Conservation (phyloP, 176 grass and related monocot species). For the Carex myosuroides region DNA sequence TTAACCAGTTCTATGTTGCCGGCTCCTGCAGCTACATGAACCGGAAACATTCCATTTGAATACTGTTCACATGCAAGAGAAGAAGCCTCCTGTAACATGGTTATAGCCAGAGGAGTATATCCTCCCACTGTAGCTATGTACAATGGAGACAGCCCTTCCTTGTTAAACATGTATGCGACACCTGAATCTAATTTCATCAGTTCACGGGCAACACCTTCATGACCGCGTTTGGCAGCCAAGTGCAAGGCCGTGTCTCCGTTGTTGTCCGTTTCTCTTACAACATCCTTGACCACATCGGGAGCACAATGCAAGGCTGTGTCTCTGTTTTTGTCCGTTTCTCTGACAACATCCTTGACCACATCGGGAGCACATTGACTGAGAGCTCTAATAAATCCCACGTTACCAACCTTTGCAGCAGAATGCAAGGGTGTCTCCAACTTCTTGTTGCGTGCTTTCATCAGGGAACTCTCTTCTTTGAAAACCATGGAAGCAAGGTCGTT, state of each 20-base stretch:
- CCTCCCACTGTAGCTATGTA: not conserved
- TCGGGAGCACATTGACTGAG: not conserved
- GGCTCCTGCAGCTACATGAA: not conserved
- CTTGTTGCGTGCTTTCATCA: not conserved
- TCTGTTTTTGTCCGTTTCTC: too few species aligned
- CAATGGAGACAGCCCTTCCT: not conserved
- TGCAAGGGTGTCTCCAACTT: constrained; percentile 20
- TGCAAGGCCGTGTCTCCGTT: constrained; percentile 16
- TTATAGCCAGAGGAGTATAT: not conserved
- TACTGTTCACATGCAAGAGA: not conserved
- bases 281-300: not conserved
- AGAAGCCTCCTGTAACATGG: not conserved
- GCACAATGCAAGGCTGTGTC: too few species aligned
- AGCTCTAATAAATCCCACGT: not conserved
- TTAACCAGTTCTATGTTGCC: not conserved
- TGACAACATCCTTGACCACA: too few species aligned
- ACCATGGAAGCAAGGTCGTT: not conserved
- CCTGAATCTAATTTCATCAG: not conserved
- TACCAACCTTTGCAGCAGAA: constrained; percentile 7
- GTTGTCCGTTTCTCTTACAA: not conserved
- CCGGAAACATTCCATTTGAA: not conserved
- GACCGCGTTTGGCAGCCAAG: not conserved
- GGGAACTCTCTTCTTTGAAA: not conserved
- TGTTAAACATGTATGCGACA: not conserved
- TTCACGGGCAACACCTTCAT: not conserved